Evolutionary conservation across 352 stramenopile species (phyloP), one percentile per base, ranked within the genome.

Genomic region (Pythium aristosporum): DNA sequence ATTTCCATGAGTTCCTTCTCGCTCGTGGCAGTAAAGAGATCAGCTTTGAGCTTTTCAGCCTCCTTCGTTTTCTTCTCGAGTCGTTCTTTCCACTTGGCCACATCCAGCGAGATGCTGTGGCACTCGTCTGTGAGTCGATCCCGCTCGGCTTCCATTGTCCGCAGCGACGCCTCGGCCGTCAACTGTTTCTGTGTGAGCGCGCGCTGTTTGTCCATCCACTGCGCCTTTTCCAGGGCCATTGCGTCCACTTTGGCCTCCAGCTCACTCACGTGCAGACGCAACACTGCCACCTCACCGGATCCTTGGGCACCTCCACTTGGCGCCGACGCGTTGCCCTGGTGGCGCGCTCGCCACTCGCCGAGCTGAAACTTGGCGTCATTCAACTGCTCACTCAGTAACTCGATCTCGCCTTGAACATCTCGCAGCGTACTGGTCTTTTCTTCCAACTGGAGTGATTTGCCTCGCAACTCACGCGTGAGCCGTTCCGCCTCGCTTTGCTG

Each of bases 21-120:
- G 13, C 71, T 57, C 68, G 61, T 30, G 71, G 49, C 47, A 63
- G 39, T 10, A 59, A 69, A 47, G 44, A 52, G 48, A 28, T 72
- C 54, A 2, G 47, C 23, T 21, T 54, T 65, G 28, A 73, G 54
- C 21, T 65, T 20, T 48, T 85, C 71, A 4, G 43, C n/a, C 21
- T 85, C 72, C 54, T 75, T 76, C 20, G 59, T 57, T 51, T 77
- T 73, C 20, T 77, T 72, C 1, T 78, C 74, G 5, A 67, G 54
- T 13, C 61, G 69, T 0, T 71, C 67, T 67, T 71, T 74, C 69
- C 63, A 79, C 34, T 79, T 80, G 6, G 5, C 28, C 12, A 67
- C 5, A 43, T 85, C 76, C 16, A 54, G 16, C 11, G 44, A 53
- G 3, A 56, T 9, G 0, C 34, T 53, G 32, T 77, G 58, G 1